Evolutionary conservation across 2,329 filamentous ascomycete species (phyloP).

Genomic region (Penicillium sp.): DNA sequence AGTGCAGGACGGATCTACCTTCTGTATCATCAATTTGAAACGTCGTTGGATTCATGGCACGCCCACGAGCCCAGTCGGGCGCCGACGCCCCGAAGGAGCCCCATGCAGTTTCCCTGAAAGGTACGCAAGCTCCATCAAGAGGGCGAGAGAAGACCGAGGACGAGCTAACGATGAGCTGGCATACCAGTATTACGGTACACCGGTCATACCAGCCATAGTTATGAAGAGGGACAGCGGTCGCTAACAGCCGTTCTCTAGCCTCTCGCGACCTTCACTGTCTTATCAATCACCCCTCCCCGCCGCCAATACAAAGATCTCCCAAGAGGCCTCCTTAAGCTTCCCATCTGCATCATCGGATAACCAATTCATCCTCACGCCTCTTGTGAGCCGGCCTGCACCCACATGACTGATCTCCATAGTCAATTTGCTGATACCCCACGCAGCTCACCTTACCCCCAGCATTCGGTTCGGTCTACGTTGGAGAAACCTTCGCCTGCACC

Average conservation of each 20-base stretch:
- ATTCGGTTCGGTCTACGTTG: slow-evolving; percentile 92
- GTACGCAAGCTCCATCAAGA: slow-evolving; percentile 28
- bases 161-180: not conserved
- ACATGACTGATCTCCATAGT: not conserved
- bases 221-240: no score
- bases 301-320: slow-evolving; percentile 51
- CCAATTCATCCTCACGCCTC: slow-evolving; percentile 56
- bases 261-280: slow-evolving; percentile 65
- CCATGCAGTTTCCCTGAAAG: slow-evolving; percentile 75
- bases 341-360: slow-evolving; percentile 51
- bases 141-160: not conserved
- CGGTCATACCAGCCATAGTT: not conserved
- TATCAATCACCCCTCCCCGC: slow-evolving; percentile 46
- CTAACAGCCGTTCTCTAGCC: slow-evolving; percentile 49
- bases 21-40: not conserved
- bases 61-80: slow-evolving; percentile 42
- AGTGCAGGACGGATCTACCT: not conserved
- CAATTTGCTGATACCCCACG: slow-evolving; percentile 14
- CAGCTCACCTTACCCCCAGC: slow-evolving; percentile 78
- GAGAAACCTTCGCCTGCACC: slow-evolving; percentile 91
- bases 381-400: slow-evolving; percentile 35
- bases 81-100: slow-evolving; percentile 63
- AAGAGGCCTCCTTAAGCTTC: slow-evolving; percentile 72
- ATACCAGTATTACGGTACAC: not conserved
- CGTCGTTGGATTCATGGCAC: slow-evolving; percentile 36